Evolutionary conservation across 2,329 filamentous ascomycete genomes (phyloP).

Genomic region (Monilinia laxa): DNA sequence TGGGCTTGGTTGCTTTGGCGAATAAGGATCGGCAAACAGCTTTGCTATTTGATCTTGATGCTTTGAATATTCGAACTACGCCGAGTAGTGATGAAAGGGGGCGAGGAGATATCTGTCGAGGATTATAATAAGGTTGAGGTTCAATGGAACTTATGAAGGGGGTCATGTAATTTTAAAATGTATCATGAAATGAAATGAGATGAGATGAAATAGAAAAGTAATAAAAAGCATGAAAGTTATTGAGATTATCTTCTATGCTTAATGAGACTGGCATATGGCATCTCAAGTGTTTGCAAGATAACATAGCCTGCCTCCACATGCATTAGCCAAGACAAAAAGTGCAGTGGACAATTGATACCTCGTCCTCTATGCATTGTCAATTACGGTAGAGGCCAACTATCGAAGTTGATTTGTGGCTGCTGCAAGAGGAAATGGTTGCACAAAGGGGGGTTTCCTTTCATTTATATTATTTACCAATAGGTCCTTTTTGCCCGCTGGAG

Average conservation of each 20-base stretch:
- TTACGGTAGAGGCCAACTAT: not conserved
- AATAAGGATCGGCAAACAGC: not conserved
- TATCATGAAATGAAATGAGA: slow-evolving; percentile 12
- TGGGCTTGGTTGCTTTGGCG: not conserved
- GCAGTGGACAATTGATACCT: not conserved
- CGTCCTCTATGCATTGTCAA: no score
- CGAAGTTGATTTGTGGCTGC: not conserved
- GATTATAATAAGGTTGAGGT: not conserved
- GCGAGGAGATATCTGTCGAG: not conserved
- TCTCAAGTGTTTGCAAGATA: not conserved
- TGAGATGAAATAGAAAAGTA: not conserved
- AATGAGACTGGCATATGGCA: not conserved
- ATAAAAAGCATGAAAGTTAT: not conserved
- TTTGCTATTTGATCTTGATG: not conserved
- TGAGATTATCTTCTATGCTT: not conserved
- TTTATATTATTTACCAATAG: not conserved
- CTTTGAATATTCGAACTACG: not conserved
- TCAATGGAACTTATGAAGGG: not conserved
- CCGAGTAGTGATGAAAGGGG: not conserved
- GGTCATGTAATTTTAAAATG: not conserved
- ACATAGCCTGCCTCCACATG: not conserved
- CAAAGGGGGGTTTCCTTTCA: not conserved
- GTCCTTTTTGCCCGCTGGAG: no score
- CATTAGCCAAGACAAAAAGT: not conserved
- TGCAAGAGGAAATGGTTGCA: not conserved